Conservation (phyloP, 371 early-diverging fungal species). For the Synchytrium microbalum region DNA sequence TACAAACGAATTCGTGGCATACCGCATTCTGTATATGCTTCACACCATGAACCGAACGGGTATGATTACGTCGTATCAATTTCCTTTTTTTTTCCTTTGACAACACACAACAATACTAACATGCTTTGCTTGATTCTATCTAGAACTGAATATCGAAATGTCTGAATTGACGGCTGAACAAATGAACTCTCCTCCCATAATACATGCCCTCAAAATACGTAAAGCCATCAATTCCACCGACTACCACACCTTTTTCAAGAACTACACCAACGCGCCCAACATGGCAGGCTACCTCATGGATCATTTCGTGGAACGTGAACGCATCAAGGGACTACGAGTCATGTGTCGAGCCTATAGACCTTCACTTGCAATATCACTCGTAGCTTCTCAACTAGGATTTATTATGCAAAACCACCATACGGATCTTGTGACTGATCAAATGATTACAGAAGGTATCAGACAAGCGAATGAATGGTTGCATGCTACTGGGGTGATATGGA, state of each 20-base stretch:
- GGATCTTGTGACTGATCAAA: too few species aligned
- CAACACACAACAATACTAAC: not conserved
- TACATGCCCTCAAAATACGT: slow-evolving; percentile 78
- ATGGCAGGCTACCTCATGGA: slow-evolving; percentile 81
- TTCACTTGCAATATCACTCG: slow-evolving; percentile 14
- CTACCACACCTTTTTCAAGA: slow-evolving; percentile 71
- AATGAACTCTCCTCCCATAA: slow-evolving; percentile 48
- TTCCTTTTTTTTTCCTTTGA: not conserved
- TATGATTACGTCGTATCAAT: slow-evolving; percentile 14
- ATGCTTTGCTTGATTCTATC: not conserved
- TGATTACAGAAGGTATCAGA: too few species aligned
- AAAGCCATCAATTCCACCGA: slow-evolving; percentile 66
- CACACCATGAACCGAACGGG: slow-evolving; percentile 79
- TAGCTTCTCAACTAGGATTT: slow-evolving; percentile 31
- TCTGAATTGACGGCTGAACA: slow-evolving; percentile 53
- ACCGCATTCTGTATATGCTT: slow-evolving; percentile 81
- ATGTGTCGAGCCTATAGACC: slow-evolving; percentile 30
- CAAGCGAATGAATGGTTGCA: too few species aligned
- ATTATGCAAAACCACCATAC: too few species aligned
- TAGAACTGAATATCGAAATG: slow-evolving; percentile 69
- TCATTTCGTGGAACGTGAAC: slow-evolving; percentile 77
- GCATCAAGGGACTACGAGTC: slow-evolving; percentile 50
- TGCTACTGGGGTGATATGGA: too few species aligned
- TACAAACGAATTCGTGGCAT: slow-evolving; percentile 76
- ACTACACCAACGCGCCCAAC: slow-evolving; percentile 72